Evolutionary conservation across 371 early-diverging fungal genomes (phyloP), one percentile per base, ranked within the genome.

Genomic region (Phascolomyces articulosus): DNA sequence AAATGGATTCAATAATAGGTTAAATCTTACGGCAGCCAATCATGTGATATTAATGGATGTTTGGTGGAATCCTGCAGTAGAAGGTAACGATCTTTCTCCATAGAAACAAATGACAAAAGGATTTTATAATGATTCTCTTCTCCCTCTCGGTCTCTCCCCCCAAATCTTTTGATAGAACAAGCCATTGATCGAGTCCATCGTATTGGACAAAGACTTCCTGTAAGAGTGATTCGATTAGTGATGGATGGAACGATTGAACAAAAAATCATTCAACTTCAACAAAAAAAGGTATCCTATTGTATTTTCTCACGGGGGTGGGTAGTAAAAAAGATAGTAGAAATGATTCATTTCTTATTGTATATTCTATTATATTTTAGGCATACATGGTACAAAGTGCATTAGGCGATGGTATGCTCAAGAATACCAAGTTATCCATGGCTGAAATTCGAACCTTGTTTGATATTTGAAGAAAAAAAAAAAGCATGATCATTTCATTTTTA

Each of bases 21-120:
- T 93, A 16, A 94, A 93, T 60, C 75, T 95, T 24, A 91, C 91
- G 4, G 72, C 75, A 10, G 95, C 93, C 0, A 86, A 84, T 62
- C 86, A 90, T 24, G 96, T 95, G 10, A 80, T 88, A 11, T 62
- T 90, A 21, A 78, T 89, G 74, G 93, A 95, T 67, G 80, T 90
- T 55, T 95, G 95, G 94, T 95, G 94, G 93, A 94, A 94, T 71
- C 94, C 94, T 6, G 89, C 91, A 2, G 71, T 93, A 23, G 94
- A 95, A 80, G 76, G 79, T 79, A 70, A 63, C 23, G 49, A 38
- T 47, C 27, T 41, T 29, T 24, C 24, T 31, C 23, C 18, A 21
- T 24, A 21, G 41, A 55, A 54, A 44, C 4, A 44, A 44, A n/a
- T 18, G n/a, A 44, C 16, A n/a, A n/a, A n/a, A n/a, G n/a, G n/a